Conservation (phyloP, 371 early-diverging fungal genomes). For the Haplosporangium sp. region DNA sequence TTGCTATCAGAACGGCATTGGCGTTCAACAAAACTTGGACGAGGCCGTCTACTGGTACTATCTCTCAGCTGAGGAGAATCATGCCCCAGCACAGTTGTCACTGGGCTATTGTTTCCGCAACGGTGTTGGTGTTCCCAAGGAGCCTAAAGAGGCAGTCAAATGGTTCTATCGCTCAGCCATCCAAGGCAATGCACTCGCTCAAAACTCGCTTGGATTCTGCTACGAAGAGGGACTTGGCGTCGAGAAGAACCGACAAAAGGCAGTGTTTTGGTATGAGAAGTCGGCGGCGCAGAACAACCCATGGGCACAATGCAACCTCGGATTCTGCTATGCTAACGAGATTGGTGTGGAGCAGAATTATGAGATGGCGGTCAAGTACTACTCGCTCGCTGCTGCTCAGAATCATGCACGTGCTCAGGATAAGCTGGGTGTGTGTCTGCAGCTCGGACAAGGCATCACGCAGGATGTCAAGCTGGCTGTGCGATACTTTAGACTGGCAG, state of each 20-base stretch:
- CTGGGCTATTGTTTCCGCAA: conserved; percentile 87
- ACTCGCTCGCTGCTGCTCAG: conserved; percentile 59
- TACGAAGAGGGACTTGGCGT: conserved; percentile 86
- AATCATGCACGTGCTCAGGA: conserved; percentile 56
- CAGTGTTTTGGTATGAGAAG: conserved; percentile 78
- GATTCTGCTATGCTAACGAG: conserved; percentile 87
- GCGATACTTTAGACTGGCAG: conserved; percentile 69
- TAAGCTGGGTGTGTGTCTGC: conserved; percentile 83
- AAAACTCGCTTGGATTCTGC: conserved; percentile 78
- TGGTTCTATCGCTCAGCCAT: conserved; percentile 74
- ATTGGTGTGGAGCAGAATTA: conserved; percentile 68
- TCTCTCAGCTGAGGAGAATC: conserved; percentile 81
- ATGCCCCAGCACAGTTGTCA: conserved; percentile 79
- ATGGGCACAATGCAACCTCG: conserved; percentile 87
- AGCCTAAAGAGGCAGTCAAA: conserved; percentile 74
- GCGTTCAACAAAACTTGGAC: conserved; percentile 68
- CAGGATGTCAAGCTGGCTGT: conserved; percentile 68
- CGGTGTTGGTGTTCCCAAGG: conserved; percentile 79
- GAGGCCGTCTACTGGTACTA: conserved; percentile 85
- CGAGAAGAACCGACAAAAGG: conserved; percentile 63
- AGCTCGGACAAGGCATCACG: conserved; percentile 78
- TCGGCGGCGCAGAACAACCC: conserved; percentile 87
- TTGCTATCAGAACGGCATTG: conserved; percentile 88
- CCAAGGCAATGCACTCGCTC: conserved; percentile 83
- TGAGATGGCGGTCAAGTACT: conserved; percentile 63